phyloP scores from a whole-genome alignment of 2,329 filamentous ascomycete genomes.

The Epichloe amarillans region DNA sequence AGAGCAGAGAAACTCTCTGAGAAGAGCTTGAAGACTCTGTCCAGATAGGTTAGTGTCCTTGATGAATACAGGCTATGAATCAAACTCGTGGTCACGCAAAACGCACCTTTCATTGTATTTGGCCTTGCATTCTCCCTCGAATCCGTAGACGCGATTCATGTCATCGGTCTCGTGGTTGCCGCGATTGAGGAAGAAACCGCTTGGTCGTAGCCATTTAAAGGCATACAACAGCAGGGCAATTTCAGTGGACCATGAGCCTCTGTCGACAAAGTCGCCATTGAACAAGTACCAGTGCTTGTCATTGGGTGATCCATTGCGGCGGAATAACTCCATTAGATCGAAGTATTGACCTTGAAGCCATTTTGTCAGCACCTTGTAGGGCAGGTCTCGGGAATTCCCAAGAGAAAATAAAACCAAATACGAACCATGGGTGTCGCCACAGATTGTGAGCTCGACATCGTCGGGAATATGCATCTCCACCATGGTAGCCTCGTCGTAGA shows the following conservation, averaged over 20 bases:
- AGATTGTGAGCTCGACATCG: constrained; percentile 76
- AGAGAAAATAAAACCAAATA: constrained; percentile 4
- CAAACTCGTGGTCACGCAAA: background rate
- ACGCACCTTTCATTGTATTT: constrained; percentile 76
- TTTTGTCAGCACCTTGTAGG: background rate
- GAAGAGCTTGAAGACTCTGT: constrained; percentile 83
- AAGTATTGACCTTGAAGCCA: constrained; percentile 73
- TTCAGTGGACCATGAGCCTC: constrained; percentile 96
- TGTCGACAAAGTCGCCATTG: constrained; percentile 97
- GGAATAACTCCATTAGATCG: constrained; percentile 91
- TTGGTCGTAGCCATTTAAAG: constrained; percentile 89
- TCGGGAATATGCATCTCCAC: constrained; percentile 76
- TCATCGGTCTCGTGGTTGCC: constrained; percentile 98
- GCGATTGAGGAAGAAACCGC: constrained; percentile 85
- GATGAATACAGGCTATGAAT: background rate
- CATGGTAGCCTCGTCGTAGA: constrained; percentile 92
- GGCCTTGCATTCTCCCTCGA: constrained; percentile 94
- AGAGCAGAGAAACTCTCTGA: constrained; percentile 95
- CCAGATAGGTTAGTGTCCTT: background rate
- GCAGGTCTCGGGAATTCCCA: background rate
- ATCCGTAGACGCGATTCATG: constrained; percentile 98
- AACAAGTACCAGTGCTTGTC: constrained; percentile 91
- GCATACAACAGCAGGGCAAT: constrained; percentile 87
- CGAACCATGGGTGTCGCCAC: constrained; percentile 89
- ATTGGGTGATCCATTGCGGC: constrained; percentile 70